phyloP scores from a whole-genome alignment of 73 alveolate genomes.

The Halteria grandinella region DNA sequence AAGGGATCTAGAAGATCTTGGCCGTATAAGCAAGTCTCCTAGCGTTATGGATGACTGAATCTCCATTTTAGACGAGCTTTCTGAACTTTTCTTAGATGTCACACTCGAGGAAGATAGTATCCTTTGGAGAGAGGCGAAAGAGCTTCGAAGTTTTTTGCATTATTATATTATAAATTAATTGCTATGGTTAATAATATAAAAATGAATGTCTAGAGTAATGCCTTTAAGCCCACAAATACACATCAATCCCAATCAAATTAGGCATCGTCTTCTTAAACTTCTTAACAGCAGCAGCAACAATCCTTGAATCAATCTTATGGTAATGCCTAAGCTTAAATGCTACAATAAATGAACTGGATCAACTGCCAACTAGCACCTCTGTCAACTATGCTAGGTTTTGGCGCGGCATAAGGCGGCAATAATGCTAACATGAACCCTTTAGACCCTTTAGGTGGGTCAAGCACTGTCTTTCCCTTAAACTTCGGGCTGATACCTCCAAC shows the following conservation, averaged over 20 bases:
- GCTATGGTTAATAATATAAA: too few relatives aligned
- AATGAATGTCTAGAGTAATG: slow-evolving; percentile 47
- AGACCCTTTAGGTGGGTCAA: too few relatives aligned
- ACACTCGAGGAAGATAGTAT: slow-evolving; percentile 39
- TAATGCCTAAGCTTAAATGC: background rate
- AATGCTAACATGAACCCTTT: too few relatives aligned
- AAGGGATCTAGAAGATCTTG: slow-evolving; percentile 24
- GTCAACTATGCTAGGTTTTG: too few relatives aligned
- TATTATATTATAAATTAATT: too few relatives aligned
- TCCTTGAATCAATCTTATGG: too few relatives aligned
- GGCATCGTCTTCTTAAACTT: background rate
- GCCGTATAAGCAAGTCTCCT: slow-evolving; percentile 39
- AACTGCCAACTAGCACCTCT: too few relatives aligned
- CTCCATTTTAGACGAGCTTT: background rate
- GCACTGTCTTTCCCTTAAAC: too few relatives aligned
- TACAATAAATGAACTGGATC: background rate
- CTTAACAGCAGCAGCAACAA: too few relatives aligned
- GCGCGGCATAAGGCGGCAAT: too few relatives aligned
- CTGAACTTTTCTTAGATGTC: slow-evolving; percentile 49
- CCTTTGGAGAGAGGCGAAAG: slow-evolving; percentile 3
- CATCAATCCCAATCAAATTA: background rate
- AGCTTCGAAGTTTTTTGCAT: too few relatives aligned
- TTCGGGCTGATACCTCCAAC: too few relatives aligned
- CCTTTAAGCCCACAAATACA: slow-evolving; percentile 27
- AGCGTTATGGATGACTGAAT: slow-evolving; percentile 47